A percentile compares a stretch with the other conserved stretches of the same genome.
phyloP scores from a whole-genome alignment of 78 protist genomes.

The Guillardia theta region DNA sequence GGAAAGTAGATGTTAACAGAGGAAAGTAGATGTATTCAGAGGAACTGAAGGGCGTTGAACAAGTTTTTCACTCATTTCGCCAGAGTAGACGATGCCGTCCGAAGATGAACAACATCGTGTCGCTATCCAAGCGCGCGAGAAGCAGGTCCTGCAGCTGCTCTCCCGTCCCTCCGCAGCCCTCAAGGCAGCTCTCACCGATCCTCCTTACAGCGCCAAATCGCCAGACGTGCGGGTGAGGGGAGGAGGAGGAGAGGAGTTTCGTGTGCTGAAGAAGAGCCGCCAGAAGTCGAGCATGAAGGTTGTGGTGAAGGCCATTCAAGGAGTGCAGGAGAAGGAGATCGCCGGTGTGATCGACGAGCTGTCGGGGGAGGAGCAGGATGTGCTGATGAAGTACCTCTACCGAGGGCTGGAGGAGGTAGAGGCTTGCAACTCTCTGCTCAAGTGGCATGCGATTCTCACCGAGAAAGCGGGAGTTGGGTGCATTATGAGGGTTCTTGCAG shows the following conservation, averaged over 20 bases:
- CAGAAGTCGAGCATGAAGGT: neutral
- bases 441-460: neutral
- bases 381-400: neutral
- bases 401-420: neutral
- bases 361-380: neutral
- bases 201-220: neutral
- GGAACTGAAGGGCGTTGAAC: too few relatives aligned
- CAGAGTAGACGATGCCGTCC: too few relatives aligned
- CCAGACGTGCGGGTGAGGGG: neutral
- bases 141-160: neutral
- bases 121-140: neutral
- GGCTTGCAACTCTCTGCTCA: neutral
- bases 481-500: neutral
- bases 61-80: too few relatives aligned
- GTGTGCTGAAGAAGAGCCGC: neutral
- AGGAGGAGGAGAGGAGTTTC: neutral
- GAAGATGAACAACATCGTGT: too few relatives aligned
- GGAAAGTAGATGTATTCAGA: too few relatives aligned
- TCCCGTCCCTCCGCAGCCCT: neutral
- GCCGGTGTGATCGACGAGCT: neutral
- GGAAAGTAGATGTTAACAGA: too few relatives aligned
- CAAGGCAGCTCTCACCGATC: neutral
- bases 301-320: neutral
- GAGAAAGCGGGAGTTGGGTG: neutral
- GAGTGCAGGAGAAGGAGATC: neutral